Base-by-base conservation (phyloP, 1,284 basidiomycete genomes). In the Wallemia hederae region DNA sequence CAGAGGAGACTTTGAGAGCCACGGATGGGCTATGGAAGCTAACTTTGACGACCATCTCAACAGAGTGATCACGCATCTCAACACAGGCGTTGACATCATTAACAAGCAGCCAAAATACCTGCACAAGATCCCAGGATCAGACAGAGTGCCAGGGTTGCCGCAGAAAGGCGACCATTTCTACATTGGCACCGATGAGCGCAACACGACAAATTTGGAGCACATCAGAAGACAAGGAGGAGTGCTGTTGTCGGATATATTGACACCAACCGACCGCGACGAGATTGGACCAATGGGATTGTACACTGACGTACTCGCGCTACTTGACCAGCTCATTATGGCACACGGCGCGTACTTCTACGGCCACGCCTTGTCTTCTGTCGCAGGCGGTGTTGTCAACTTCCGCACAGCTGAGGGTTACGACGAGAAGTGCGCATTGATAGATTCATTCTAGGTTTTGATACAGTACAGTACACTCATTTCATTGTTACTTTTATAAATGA, bases 21-120 rank as follows among this genome's bases (percentile, higher is more conserved):
- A 58, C 11, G 56, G 56, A 58, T 58, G 56, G 56, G 56, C 56
- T 3, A 58, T 58, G 56, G 56, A 58, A 22, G 56, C 25, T 7
- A 28, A 58, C 39, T 49, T 49, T 22, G 22, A 49, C 5, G 39
- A 49, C 39, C 39, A 49, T 49, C 39, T 49, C n/a, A n/a, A 14
- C 22, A 49, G 39, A 49, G 22, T 49, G 5, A 49, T 11, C 14
- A n/a, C 11, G 11, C 39, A 49, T 22, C n/a, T 49, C 14, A 22
- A 49, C 22, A 49, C 14, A 15, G 39, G 39, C 3, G 22, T 49
- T 49, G 9, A 49, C 3, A 22, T 49, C 3, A 49, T 49, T 3
- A 49, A 49, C 22, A 49, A 49, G 19, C 11, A 49, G 9, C 39
- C 39, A 7, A 49, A 49, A 49, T 49, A 49, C 39, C 39, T 49